These are phyloP conservation scores for Komagataella ulmi DNA, from an alignment of 805 yeast species.

Conservation along the genomic window DNA sequence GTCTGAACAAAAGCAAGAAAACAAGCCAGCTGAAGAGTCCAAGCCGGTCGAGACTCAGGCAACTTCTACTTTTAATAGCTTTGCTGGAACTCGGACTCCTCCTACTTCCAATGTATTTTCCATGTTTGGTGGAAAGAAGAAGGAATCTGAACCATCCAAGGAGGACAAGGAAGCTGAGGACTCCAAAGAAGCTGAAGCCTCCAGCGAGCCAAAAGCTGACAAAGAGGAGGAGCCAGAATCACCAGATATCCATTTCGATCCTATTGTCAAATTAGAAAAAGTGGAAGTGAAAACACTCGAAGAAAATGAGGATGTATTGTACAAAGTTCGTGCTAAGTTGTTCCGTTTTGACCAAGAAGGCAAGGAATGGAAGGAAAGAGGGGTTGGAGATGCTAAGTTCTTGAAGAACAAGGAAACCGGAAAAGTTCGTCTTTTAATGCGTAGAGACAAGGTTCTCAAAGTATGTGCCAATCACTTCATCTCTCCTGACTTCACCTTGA, in stretches of 20 bases:
- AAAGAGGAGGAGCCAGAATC: conserved; percentile 49
- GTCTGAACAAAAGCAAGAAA: background rate
- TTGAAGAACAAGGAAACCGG: conserved; percentile 73
- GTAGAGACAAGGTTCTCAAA: conserved; percentile 97
- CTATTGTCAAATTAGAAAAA: conserved; percentile 86
- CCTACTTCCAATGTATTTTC: conserved; percentile 80
- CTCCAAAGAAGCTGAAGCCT: conserved; percentile 19
- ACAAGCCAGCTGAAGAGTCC: background rate
- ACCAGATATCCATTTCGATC: conserved; percentile 90
- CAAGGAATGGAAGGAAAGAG: conserved; percentile 98
- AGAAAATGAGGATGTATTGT: conserved; percentile 73
- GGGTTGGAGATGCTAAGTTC: conserved; percentile 96
- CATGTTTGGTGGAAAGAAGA: conserved; percentile 86
- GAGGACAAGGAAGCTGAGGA: conserved; percentile 22
- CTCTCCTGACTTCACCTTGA: conserved; percentile 68
- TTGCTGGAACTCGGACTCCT: conserved; percentile 28
- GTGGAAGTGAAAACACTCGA: conserved; percentile 95
- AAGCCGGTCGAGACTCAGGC: background rate
- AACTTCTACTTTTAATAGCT: conserved; percentile 6
- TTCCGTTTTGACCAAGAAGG: conserved; percentile 73
- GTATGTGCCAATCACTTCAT: conserved; percentile 95
- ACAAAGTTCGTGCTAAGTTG: conserved; percentile 87
- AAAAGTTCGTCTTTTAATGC: conserved; percentile 88
- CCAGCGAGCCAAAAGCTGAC: conserved; percentile 16
- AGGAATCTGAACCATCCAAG: conserved; percentile 19